Evolutionary conservation across 345 rosid species (phyloP).

Genomic region (Euphorbia lathyris): DNA sequence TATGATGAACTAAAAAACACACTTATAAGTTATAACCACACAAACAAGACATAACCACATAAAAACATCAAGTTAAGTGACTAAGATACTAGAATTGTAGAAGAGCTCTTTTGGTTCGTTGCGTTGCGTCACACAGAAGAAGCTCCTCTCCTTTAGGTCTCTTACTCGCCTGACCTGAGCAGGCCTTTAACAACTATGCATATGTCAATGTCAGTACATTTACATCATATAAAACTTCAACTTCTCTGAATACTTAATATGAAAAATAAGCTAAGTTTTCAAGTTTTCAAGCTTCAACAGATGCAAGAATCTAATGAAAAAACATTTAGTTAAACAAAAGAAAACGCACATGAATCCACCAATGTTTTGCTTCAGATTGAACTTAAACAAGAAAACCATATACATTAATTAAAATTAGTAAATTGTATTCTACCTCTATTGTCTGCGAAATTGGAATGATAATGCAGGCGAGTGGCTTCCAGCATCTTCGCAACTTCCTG

Average conservation of each 20-base stretch:
- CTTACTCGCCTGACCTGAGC: too few relatives aligned
- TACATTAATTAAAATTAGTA: neutral
- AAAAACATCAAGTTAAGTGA: too few relatives aligned
- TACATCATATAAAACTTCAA: slow-evolving; percentile 1
- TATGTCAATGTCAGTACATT: slow-evolving; percentile 4
- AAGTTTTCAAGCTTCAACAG: neutral
- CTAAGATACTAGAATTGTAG: too few relatives aligned
- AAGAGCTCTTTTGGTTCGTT: too few relatives aligned
- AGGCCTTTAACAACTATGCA: too few relatives aligned
- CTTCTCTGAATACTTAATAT: neutral
- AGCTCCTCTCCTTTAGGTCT: too few relatives aligned
- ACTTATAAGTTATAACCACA: too few relatives aligned
- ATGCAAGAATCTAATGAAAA: neutral
- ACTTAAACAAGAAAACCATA: neutral
- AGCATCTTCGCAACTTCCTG: slow-evolving; percentile 83
- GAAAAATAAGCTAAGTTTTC: neutral
- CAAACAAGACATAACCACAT: too few relatives aligned
- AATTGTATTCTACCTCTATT: slow-evolving; percentile 51
- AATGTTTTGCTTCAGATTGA: neutral
- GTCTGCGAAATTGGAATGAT: slow-evolving; percentile 92
- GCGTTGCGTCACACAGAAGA: too few relatives aligned
- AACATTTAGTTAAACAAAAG: neutral
- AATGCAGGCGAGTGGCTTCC: slow-evolving; percentile 88
- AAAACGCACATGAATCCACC: neutral
- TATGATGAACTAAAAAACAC: too few relatives aligned